Evolutionary conservation across 805 yeast species (phyloP).

Genomic region (Tetrapisispora pingtungensis): DNA sequence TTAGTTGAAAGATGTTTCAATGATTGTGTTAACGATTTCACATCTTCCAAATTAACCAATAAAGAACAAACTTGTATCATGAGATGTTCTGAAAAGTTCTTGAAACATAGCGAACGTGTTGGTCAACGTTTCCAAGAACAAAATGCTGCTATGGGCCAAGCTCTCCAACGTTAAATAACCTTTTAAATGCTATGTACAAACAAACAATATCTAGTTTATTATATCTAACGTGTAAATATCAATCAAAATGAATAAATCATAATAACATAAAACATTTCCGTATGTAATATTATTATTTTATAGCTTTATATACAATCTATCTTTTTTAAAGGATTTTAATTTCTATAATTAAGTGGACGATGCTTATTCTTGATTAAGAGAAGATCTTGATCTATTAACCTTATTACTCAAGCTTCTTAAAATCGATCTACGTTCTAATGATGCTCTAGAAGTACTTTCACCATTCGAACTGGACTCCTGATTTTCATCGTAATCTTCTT

Average conservation of each 20-base stretch:
- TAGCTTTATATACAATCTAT: background rate
- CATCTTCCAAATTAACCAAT: slow-evolving; percentile 75
- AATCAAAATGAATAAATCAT: background rate
- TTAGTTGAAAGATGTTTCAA: slow-evolving; percentile 94
- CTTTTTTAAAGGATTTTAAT: no score
- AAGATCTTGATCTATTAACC: slow-evolving; percentile 1
- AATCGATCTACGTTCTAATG: slow-evolving; percentile 5
- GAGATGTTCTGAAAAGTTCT: slow-evolving; percentile 94
- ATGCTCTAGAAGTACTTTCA: background rate
- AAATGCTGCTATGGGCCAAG: slow-evolving; percentile 71
- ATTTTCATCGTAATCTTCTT: slow-evolving; percentile 18
- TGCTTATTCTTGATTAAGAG: background rate
- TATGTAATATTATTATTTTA: background rate
- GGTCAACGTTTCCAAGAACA: slow-evolving; percentile 99
- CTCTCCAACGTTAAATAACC: slow-evolving; percentile 35
- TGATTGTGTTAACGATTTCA: slow-evolving; percentile 97
- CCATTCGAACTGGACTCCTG: background rate
- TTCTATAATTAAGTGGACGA: no score
- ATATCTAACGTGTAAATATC: slow-evolving; percentile 2
- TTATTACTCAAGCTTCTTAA: slow-evolving; percentile 7
- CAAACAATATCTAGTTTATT: background rate
- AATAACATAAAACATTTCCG: background rate
- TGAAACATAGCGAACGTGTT: slow-evolving; percentile 95
- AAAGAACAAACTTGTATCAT: slow-evolving; percentile 80
- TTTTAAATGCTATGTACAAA: background rate